Evolutionary conservation across 768 basidiomycete genomes (phyloP).

Genomic region (Kwoniella newhampshirensis): DNA sequence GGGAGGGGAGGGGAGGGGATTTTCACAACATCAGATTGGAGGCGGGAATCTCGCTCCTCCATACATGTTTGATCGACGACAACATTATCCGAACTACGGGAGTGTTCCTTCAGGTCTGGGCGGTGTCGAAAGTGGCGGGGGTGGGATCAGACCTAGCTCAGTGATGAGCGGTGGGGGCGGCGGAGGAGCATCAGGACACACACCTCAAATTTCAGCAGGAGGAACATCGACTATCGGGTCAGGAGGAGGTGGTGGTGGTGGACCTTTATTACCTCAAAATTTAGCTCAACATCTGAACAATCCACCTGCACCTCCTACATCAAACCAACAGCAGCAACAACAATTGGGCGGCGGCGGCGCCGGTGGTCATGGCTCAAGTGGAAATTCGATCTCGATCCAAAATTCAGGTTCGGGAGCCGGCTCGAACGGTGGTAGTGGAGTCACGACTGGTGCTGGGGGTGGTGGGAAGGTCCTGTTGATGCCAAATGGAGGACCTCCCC

Average conservation of each 20-base stretch:
- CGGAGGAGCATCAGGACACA: constrained; percentile 20
- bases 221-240: constrained; percentile 19
- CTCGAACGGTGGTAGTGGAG: constrained; percentile 4
- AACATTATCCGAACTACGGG: constrained; percentile 3
- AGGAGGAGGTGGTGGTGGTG: constrained; percentile 10
- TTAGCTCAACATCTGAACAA: constrained; percentile 52
- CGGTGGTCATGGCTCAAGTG: constrained; percentile 5
- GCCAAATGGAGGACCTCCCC: constrained; percentile 44
- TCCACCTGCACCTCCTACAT: constrained; percentile 36
- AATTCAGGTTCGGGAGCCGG: constrained; percentile 13
- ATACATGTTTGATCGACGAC: constrained; percentile 5
- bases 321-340: neutral
- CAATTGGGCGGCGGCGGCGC: constrained; percentile 13
- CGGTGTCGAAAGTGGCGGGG: neutral
- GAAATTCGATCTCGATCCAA: constrained; percentile 31
- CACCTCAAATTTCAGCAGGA: constrained; percentile 11
- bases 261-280: constrained; percentile 41
- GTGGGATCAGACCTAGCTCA: neutral
- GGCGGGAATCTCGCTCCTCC: neutral
- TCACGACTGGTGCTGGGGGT: neutral
- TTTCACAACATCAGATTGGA: neutral
- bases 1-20: constrained; percentile 3
- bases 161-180: neutral
- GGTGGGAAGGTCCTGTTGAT: constrained; percentile 47
- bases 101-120: neutral